phyloP scores from a whole-genome alignment of 2,329 filamentous ascomycete genomes.

The Microthyrium microscopicum region DNA sequence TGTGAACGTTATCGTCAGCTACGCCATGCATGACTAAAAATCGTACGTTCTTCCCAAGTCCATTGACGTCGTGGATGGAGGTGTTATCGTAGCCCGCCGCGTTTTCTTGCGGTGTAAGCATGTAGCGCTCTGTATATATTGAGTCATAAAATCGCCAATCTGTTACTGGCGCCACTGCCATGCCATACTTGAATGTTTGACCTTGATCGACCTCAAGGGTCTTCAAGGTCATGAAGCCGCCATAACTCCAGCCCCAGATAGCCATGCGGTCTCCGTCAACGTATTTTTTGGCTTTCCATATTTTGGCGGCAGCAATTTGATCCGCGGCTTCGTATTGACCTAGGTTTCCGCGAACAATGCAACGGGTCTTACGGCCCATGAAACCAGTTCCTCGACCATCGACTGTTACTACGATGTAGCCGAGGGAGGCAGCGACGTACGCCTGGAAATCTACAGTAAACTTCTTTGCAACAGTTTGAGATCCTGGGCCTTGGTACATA shows the following conservation, averaged over 20 bases:
- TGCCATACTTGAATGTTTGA: slow-evolving; percentile 82
- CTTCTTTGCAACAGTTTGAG: slow-evolving; percentile 65
- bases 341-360: slow-evolving; percentile 66
- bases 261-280: slow-evolving; percentile 69
- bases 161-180: slow-evolving; percentile 96
- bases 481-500: slow-evolving; percentile 89
- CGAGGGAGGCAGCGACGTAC: slow-evolving; percentile 69
- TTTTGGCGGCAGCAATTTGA: slow-evolving; percentile 78
- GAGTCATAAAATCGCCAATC: slow-evolving; percentile 95
- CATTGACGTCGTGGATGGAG: slow-evolving; percentile 56
- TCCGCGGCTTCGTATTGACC: slow-evolving; percentile 74
- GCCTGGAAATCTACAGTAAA: slow-evolving; percentile 82
- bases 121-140: slow-evolving; percentile 91
- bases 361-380: slow-evolving; percentile 69
- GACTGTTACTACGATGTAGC: slow-evolving; percentile 88
- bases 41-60: slow-evolving; percentile 59
- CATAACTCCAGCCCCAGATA: slow-evolving; percentile 98
- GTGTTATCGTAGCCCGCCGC: slow-evolving; percentile 57
- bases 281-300: slow-evolving; percentile 67
- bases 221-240: slow-evolving; percentile 89
- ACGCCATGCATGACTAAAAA: slow-evolving; percentile 94
- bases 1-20: slow-evolving; percentile 95
- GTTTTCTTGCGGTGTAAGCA: slow-evolving; percentile 86
- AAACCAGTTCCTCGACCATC: slow-evolving; percentile 88
- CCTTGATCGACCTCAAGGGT: slow-evolving; percentile 84